Evolutionary conservation across 352 stramenopile species (phyloP), one percentile per base, ranked within the genome.

Genomic region (Phytophthora melonis): DNA sequence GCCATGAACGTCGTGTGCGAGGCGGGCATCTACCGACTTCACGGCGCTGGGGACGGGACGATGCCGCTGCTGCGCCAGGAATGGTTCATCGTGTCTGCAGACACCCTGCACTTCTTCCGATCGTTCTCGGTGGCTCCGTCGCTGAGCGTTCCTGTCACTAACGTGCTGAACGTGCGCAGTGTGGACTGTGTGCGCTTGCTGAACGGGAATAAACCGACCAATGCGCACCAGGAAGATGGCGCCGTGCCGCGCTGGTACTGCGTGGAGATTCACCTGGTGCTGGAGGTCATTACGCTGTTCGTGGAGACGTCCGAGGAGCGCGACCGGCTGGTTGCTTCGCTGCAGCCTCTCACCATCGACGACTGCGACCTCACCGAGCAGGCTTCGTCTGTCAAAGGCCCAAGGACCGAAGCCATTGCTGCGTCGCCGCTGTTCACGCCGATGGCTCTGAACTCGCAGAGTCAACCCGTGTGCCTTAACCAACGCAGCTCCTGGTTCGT

Each of bases 61-160:
- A 80, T 70, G 7, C 78, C 70, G 2, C 79, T 91, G 23, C 55
- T 95, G 39, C 87, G 88, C 2, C 88, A 95, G 53, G 88, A 95
- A 63, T 95, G 88, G 86, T 69, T 91, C 57, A 76, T 89, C 19
- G 63, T 95, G 25, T 86, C 87, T 23, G 83, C 74, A 0, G 78
- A 70, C 18, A 63, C 90, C 18, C 54, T 95, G n/a, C 77, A 83
- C 19, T 93, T 91, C 64, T 93, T 90, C 58, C 74, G 88, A 9
- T 94, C 88, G 1, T 95, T 82, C 63, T 83, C 88, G 1, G 60
- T 90, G 11, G 64, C 72, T 25, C 66, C 88, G 3, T 70, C 67
- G 10, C 78, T 89, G 50, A 79, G 68, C 0, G 41, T 95, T 2
- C 63, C 75, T 1, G 60, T 93, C 14, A 68, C 71, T 1, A 75